phyloP scores from a whole-genome alignment of 2,329 filamentous ascomycete genomes.

The Ophiostoma sp. region DNA sequence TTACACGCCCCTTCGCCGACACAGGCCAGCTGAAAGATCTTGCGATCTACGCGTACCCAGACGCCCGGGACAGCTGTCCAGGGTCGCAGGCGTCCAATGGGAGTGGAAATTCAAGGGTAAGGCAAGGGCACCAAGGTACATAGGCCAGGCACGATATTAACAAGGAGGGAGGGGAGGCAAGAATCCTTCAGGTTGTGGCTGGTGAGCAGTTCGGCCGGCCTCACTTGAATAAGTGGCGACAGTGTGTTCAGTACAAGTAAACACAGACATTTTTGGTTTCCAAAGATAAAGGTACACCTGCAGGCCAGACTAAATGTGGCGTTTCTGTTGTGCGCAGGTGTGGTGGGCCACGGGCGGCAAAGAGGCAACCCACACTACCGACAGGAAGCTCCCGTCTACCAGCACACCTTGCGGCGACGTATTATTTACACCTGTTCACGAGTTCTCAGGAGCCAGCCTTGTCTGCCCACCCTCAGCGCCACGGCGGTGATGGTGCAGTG shows the following conservation, averaged over 20 bases:
- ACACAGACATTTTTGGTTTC: neutral
- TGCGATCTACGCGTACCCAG: conserved; percentile 16
- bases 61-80: conserved; percentile 5
- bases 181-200: neutral
- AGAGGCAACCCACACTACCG: conserved; percentile 15
- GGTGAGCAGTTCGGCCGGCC: neutral
- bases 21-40: conserved; percentile 22
- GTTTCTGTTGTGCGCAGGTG: neutral
- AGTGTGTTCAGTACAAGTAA: neutral
- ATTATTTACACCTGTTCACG: neutral
- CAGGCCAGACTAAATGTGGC: neutral
- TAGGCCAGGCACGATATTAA: neutral
- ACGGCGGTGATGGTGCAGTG: neutral
- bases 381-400: neutral
- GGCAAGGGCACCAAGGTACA: neutral
- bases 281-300: neutral
- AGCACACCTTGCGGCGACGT: neutral
- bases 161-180: neutral
- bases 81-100: neutral
- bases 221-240: neutral
- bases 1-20: neutral
- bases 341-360: neutral
- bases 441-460: neutral
- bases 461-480: neutral
- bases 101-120: neutral